phyloP scores from a whole-genome alignment of 2,329 filamentous ascomycete species.

The Pseudogymnoascus sp. region DNA sequence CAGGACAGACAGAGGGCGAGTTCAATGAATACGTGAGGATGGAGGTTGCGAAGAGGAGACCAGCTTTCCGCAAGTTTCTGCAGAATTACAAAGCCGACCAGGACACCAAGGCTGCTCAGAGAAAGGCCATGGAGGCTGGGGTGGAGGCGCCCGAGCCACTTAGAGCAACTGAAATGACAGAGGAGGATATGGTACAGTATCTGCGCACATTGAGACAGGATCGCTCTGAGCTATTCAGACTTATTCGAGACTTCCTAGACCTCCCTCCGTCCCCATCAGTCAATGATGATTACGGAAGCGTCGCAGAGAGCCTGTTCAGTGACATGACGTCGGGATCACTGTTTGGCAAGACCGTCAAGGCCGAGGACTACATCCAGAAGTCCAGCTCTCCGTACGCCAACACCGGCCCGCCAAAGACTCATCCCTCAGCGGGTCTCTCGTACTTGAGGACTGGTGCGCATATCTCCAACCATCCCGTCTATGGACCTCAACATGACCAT shows the following conservation, averaged over 20 bases:
- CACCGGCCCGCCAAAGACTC: slow-evolving; percentile 50
- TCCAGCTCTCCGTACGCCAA: slow-evolving; percentile 36
- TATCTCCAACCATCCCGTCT: slow-evolving; percentile 52
- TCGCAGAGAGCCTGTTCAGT: slow-evolving; percentile 1
- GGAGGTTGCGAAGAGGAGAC: slow-evolving; percentile 45
- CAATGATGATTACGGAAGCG: not conserved
- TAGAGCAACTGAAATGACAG: slow-evolving; percentile 36
- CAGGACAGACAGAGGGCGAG: slow-evolving; percentile 52
- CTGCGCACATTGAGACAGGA: slow-evolving; percentile 47
- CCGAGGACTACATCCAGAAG: slow-evolving; percentile 1
- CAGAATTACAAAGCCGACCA: slow-evolving; percentile 42
- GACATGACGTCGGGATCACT: not conserved
- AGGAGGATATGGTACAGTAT: slow-evolving; percentile 45
- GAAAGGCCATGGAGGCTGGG: slow-evolving; percentile 33
- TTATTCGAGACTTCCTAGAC: slow-evolving; percentile 56
- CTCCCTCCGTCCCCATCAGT: slow-evolving; percentile 32
- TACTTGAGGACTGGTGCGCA: slow-evolving; percentile 50
- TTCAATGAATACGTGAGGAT: slow-evolving; percentile 51
- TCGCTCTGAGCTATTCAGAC: slow-evolving; percentile 42
- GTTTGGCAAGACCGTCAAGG: slow-evolving; percentile 1
- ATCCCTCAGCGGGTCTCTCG: slow-evolving; percentile 57
- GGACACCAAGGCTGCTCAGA: slow-evolving; percentile 33
- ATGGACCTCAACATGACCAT: slow-evolving; percentile 48
- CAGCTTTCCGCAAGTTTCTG: slow-evolving; percentile 49
- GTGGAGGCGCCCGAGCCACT: slow-evolving; percentile 27